Conservation (phyloP, 495 filamentous ascomycete genomes). For the Lophiotrema nucula region DNA sequence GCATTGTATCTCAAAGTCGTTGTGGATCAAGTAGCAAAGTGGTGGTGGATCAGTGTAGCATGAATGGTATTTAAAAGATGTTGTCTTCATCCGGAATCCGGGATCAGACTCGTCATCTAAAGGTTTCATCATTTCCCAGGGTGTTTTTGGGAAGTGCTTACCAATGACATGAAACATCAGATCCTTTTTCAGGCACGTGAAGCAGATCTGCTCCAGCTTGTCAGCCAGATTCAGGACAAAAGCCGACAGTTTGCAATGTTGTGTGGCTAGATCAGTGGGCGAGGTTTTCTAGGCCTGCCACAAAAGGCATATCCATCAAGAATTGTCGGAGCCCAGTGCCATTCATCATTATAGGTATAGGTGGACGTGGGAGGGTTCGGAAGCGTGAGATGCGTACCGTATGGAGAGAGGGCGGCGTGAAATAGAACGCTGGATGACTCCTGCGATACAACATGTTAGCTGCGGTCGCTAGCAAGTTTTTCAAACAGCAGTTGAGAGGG, state of each 20-base stretch:
- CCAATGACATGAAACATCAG: no score
- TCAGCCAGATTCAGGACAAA: no score
- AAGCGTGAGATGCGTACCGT: slow-evolving; percentile 13
- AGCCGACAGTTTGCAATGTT: no score
- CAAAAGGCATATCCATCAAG: slow-evolving; percentile 91
- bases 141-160: no score
- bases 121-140: slow-evolving; percentile 62
- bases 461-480: no score
- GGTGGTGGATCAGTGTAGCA: slow-evolving; percentile 63
- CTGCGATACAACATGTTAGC: background rate
- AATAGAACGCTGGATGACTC: background rate
- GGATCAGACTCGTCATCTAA: slow-evolving; percentile 89
- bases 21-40: no score
- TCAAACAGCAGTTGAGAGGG: no score
- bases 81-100: slow-evolving; percentile 76
- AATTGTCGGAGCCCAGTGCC: slow-evolving; percentile 99
- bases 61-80: slow-evolving; percentile 73
- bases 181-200: no score
- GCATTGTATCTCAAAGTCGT: no score
- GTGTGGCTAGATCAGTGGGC: slow-evolving; percentile 80
- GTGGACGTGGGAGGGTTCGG: background rate
- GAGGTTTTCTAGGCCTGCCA: slow-evolving; percentile 99
- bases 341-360: slow-evolving; percentile 72
- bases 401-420: background rate
- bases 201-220: no score